These are phyloP conservation scores for Yamadazyma membranifaciens DNA, from an alignment of 1,139 yeast genomes.

Conservation along the genomic window DNA sequence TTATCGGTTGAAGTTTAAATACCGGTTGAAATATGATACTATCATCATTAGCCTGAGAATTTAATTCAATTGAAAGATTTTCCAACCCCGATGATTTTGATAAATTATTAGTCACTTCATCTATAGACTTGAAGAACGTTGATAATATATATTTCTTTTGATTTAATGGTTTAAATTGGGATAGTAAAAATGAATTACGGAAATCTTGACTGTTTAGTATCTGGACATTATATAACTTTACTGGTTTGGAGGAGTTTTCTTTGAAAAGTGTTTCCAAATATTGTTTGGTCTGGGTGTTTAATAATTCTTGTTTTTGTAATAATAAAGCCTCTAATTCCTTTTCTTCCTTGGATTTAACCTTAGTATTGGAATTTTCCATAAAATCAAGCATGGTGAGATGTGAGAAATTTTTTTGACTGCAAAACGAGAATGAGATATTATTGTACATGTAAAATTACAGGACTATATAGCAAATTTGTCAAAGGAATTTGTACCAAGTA, in stretches of 20 bases:
- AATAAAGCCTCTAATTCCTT: slow-evolving; percentile 31
- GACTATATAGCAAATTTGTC: slow-evolving; percentile 7
- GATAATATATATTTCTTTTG: slow-evolving; percentile 31
- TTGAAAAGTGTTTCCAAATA: slow-evolving; percentile 42
- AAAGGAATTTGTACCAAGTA: too few relatives aligned
- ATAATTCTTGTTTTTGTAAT: slow-evolving; percentile 29
- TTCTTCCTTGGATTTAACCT: slow-evolving; percentile 23
- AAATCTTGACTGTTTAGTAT: slow-evolving; percentile 53
- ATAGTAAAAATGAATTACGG: slow-evolving; percentile 49
- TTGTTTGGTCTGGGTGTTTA: slow-evolving; percentile 38
- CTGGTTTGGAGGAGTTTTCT: slow-evolving; percentile 44
- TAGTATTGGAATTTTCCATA: slow-evolving; percentile 12
- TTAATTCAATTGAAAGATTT: slow-evolving; percentile 39
- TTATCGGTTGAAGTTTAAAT: slow-evolving; percentile 59
- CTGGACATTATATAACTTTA: slow-evolving; percentile 47
- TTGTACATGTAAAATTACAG: slow-evolving; percentile 9
- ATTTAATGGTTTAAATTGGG: slow-evolving; percentile 55
- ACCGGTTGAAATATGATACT: slow-evolving; percentile 52
- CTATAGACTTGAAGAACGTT: slow-evolving; percentile 38
- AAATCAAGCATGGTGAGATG: slow-evolving; percentile 11
- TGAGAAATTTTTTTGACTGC: slow-evolving; percentile 1
- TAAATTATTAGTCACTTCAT: slow-evolving; percentile 43
- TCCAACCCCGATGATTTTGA: slow-evolving; percentile 44
- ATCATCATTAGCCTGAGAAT: slow-evolving; percentile 23
- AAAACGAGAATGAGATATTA: background rate